phyloP scores from a whole-genome alignment of 306 rosid genomes.

The Lathyrus oleraceus region DNA sequence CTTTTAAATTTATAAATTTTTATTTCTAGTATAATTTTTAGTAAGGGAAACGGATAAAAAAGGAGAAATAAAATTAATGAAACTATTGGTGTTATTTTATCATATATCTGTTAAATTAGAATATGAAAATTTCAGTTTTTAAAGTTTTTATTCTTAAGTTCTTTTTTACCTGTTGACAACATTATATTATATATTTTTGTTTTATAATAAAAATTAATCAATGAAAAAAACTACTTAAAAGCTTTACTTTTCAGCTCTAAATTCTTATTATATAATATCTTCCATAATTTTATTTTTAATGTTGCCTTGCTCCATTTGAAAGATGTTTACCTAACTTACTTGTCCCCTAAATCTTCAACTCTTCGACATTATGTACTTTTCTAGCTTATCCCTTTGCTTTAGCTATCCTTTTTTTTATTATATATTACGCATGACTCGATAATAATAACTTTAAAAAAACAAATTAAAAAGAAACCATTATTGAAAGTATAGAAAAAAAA shows the following conservation, averaged over 20 bases:
- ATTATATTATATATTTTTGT: not conserved
- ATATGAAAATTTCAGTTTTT: too few species aligned
- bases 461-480: not conserved
- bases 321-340: constrained; percentile 47
- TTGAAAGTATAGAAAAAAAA: not conserved
- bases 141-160: too few species aligned
- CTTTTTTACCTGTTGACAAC: not conserved
- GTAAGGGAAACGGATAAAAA: too few species aligned
- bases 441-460: not conserved
- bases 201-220: too few species aligned
- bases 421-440: not conserved
- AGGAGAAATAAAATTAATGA: too few species aligned
- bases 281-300: constrained; percentile 18
- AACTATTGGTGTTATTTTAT: too few species aligned
- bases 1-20: too few species aligned
- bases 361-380: constrained; percentile 29
- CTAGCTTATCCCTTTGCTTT: constrained; percentile 15
- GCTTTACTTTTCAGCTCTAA: not conserved
- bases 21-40: too few species aligned
- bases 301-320: constrained; percentile 31
- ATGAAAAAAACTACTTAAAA: too few species aligned
- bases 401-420: not conserved
- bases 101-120: too few species aligned
- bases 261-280: constrained; percentile 9
- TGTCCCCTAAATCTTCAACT: constrained; percentile 20